Evolutionary conservation across 1,139 yeast genomes (phyloP), one percentile per base, ranked within the genome.

Genomic region (Taphrina flavorubra): DNA sequence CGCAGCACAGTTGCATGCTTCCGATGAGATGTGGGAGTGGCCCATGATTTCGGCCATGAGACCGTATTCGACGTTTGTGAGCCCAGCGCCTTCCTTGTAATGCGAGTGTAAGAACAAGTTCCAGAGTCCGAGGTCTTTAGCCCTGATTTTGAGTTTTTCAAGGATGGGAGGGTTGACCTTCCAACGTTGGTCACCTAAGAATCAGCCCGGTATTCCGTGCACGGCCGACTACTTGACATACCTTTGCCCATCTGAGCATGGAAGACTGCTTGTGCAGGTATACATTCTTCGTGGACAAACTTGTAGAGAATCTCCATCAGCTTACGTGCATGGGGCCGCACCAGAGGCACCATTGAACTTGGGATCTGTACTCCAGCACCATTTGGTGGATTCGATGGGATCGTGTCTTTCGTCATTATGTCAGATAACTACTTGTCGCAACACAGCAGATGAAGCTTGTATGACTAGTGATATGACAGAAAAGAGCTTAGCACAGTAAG

Each of bases 31-130:
- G 47, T 59, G 65, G 39, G 51, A 66, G 57, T 66, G 61, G 31
- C 91, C 91, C 76, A 87, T 80, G 74, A 86, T 86, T 74, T 85
- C 86, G 1, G 89, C 89, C 90, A 87, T 86, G 70, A 87, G 78
- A 0, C 88, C 90, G 75, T 87, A 87, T 75, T 87, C 91, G 74
- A 87, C 78, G 76, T 87, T 87, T 68, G 89, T 81, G 76, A 76
- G 86, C 10, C 88, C 89, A 1, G 89, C 86, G 40, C 89, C 88
- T 72, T 86, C 88, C 14, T 81, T 76, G 76, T 86, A 86, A 72
- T 82, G 83, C 64, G 82, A 81, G 55, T 87, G 84, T 69, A 87
- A 79, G 74, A 87, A 87, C 80, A 87, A 77, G 76, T 87, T 87
- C 90, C 90, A 87, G 40, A 87, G 80, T 0, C 89, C 89, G 71